Evolutionary conservation across 805 yeast genomes (phyloP), one percentile per base, ranked within the genome.

Genomic region (Metahyphopichia silvanorum): DNA sequence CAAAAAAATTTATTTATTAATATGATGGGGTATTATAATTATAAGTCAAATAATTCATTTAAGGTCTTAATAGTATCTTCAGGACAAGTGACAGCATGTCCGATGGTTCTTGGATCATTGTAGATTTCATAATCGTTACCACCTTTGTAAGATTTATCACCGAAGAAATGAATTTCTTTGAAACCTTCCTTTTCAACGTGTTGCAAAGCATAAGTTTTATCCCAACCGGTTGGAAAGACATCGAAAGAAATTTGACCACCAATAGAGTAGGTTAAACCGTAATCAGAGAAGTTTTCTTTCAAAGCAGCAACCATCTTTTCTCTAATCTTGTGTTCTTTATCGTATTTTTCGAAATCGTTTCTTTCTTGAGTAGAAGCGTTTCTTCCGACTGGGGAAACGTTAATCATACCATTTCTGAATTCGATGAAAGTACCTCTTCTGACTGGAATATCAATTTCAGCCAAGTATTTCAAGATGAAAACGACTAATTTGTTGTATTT

Each of bases 151-250:
- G 96, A 76, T 77, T 93, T 93, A 77, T 93, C 99, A 69, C 99
- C 98, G 59, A 93, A 93, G 80, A 93, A 93, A 73, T 93, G 98
- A 53, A 93, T 87, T 51, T 78, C 75, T 55, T 79, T 74, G 71
- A 89, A 93, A 46, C 83, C 79, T 66, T 91, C 96, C 39, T 72
- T 64, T 53, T 69, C 86, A 51, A 93, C 89, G 67, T 91, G 98
- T 66, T 83, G 88, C 60, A 93, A 77, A 66, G 95, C 86, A 74
- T 91, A 93, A 42, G 99, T 93, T 79, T 93, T 93, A 69, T 93
- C 99, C 99, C 99, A 93, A 57, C 99, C 98, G 44, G 96, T 86
- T 72, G 99, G 99, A 91, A 93, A 93, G 44, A 93, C 98, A 57
- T 93, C 99, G 55, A 93, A 93, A 21, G 98, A 91, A 63, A 93